Percentiles rank a stretch among this genome's conserved stretches.
Evolutionary conservation across 106 monocot genomes (phyloP).

Genomic region (Phalaenopsis aphrodite): DNA sequence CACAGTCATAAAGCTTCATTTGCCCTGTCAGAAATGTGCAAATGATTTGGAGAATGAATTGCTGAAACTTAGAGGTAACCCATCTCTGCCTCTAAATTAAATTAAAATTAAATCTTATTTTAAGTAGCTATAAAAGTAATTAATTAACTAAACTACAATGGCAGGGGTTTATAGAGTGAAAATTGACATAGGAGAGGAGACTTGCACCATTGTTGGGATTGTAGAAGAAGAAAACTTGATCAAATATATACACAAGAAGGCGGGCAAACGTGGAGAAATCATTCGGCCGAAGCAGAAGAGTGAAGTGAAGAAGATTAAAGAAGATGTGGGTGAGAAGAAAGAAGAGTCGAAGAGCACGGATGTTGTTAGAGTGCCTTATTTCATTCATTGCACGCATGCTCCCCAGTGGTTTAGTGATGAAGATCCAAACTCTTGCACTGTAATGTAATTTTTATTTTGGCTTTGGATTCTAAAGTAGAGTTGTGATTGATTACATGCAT

Average conservation of each 20-base stretch:
- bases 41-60: slow-evolving; percentile 37
- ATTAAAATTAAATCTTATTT: neutral
- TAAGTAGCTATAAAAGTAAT: neutral
- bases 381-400: slow-evolving; percentile 30
- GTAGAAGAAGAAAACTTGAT: slow-evolving; percentile 14
- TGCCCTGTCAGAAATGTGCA: slow-evolving; percentile 70
- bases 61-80: slow-evolving; percentile 54
- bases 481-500: neutral
- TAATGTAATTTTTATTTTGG: slow-evolving; percentile 15
- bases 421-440: slow-evolving; percentile 39
- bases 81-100: neutral
- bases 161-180: slow-evolving; percentile 23
- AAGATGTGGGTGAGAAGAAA: neutral
- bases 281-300: slow-evolving; percentile 10
- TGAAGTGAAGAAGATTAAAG: neutral
- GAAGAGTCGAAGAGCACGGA: slow-evolving; percentile 9
- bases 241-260: slow-evolving; percentile 20
- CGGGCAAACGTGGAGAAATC: slow-evolving; percentile 11
- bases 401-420: slow-evolving; percentile 58
- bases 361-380: slow-evolving; percentile 10
- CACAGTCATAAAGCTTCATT: slow-evolving; percentile 48
- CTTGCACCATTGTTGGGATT: slow-evolving; percentile 11
- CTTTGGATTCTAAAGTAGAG: neutral
- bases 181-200: slow-evolving; percentile 13
- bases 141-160: slow-evolving; percentile 2